Conservation (phyloP, 2,329 filamentous ascomycete genomes). For the Neocucurbitaria cava region DNA sequence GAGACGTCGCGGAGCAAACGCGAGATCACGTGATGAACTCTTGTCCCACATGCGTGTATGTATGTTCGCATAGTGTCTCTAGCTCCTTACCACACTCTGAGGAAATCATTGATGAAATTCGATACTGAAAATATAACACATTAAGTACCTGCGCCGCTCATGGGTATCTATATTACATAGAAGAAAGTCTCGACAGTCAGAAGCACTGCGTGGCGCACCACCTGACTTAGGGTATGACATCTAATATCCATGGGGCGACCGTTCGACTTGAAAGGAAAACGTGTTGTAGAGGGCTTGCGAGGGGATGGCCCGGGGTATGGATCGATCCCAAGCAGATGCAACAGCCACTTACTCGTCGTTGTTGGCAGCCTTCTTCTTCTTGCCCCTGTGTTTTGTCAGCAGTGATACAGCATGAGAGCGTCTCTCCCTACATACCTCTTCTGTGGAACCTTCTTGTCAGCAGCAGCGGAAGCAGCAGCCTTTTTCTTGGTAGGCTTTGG, state of each 20-base stretch:
- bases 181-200: neutral
- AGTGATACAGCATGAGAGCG: too few species aligned
- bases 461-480: constrained; percentile 16
- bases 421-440: constrained; percentile 32
- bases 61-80: too few species aligned
- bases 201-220: neutral
- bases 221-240: neutral
- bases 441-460: constrained; percentile 28
- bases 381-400: constrained; percentile 26
- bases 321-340: neutral
- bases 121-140: neutral
- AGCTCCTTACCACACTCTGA: too few species aligned
- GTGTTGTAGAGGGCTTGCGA: neutral
- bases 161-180: constrained; percentile 2
- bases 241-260: neutral
- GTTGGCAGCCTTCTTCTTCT: constrained; percentile 33
- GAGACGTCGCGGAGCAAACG: neutral
- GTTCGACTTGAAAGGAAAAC: neutral
- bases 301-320: neutral
- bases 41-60: too few species aligned
- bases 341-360: constrained; percentile 21
- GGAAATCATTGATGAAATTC: neutral
- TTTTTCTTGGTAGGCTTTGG: constrained; percentile 32
- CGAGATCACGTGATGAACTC: constrained; percentile 1
- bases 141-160: neutral